Evolutionary conservation across 2,329 filamentous ascomycete genomes (phyloP).

Genomic region (Acrodontium crateriforme): DNA sequence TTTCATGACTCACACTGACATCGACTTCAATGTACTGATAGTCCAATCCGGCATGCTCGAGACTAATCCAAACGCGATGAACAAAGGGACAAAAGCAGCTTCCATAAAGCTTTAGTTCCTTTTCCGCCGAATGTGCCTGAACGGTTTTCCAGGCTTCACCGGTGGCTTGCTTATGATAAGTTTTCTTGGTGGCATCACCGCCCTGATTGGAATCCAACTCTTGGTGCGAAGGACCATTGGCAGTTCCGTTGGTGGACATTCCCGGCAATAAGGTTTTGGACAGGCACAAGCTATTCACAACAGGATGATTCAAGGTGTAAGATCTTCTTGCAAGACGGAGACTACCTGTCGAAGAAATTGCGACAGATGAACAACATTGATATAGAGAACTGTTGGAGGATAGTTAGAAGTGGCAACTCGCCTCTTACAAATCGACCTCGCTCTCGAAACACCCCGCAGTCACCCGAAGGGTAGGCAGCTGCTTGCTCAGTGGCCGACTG

Average conservation of each 20-base stretch:
- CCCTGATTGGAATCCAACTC: constrained; percentile 32
- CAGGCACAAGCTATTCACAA: too few relatives aligned
- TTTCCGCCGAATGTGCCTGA: constrained; percentile 54
- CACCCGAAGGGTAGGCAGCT: too few relatives aligned
- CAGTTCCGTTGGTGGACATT: constrained; percentile 6
- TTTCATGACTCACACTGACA: constrained; percentile 1
- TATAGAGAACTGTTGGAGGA: too few relatives aligned
- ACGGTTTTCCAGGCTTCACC: constrained; percentile 56
- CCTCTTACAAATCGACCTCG: too few relatives aligned
- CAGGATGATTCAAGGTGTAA: too few relatives aligned
- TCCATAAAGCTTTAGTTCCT: constrained; percentile 63
- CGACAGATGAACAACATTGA: too few relatives aligned
- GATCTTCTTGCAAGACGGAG: too few relatives aligned
- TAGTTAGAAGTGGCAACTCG: too few relatives aligned
- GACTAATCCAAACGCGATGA: constrained; percentile 77
- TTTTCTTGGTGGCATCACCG: constrained; percentile 44
- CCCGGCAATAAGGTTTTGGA: too few relatives aligned
- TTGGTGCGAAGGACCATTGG: constrained; percentile 5
- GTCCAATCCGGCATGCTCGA: constrained; percentile 62
- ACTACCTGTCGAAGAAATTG: too few relatives aligned
- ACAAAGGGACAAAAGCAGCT: constrained; percentile 81
- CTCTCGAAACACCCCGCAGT: too few relatives aligned
- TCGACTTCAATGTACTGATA: constrained; percentile 85
- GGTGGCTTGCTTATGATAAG: constrained; percentile 57
- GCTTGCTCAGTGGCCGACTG: too few relatives aligned